Base-by-base conservation (phyloP, 805 yeast species). In the Cyberlindnera petersonii region DNA sequence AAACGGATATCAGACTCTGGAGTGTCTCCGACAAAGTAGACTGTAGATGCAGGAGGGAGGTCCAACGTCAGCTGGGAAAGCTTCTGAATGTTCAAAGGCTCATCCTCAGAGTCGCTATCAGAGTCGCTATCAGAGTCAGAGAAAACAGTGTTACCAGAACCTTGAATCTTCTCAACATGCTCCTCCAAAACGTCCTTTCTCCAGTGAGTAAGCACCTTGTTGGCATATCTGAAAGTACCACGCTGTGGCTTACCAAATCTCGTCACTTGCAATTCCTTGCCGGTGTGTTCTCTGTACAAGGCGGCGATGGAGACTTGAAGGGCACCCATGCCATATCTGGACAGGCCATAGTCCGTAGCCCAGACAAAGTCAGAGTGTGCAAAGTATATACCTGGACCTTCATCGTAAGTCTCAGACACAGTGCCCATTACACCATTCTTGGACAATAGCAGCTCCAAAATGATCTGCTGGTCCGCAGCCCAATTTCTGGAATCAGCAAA, bases 311-410 rank as follows among this genome's bases (percentile, higher is more conserved):
- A 82, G 27, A 85, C 88, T 61, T 86, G 95, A 48, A 87, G 69
- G 4, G 96, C 96, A 43, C 96, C 96, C 94, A 87, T 88, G 45
- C 96, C 96, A 58, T 87, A 86, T 58, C 96, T 72, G 14, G 87
- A 77, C 46, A 84, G 68, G 51, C 76, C 77, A 58, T 84, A 86
- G 62, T 86, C 84, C 4, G 96, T 85, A 10, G 95, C 91, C 96
- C 96, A 87, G 39, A 87, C 86, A 54, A 87, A 83, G 64, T 87
- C 96, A 16, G 91, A 83, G 60, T 87, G 95, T 29, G 95, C 95
- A 69, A 86, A 87, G 63, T 83, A 85, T 41, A 86, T 75, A 33
- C 78, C 77, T 24, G 95, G 93, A 26, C 89, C 89, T 47, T 86
- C 88, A 43, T 80, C 82, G 56, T 62, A 79, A 14, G 82, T 75